These are phyloP conservation scores for Pseudocercospora cruenta DNA, from an alignment of 2,329 filamentous ascomycete genomes.

Conservation along the genomic window DNA sequence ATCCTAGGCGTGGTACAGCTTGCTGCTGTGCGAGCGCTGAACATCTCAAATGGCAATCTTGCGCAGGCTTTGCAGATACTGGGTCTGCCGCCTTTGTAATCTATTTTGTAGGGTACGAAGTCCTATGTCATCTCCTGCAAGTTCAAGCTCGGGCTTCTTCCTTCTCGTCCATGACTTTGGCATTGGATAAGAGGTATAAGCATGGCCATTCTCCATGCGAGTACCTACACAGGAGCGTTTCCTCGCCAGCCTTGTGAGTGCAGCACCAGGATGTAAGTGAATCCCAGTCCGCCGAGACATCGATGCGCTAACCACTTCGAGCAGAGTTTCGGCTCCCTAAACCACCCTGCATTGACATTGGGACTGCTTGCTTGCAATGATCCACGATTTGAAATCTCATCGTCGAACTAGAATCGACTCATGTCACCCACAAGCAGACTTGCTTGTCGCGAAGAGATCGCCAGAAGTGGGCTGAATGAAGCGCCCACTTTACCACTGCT, in stretches of 20 bases:
- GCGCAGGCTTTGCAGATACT: slow-evolving; percentile 17
- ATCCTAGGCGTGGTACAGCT: slow-evolving; percentile 16
- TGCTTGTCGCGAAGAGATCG: not conserved
- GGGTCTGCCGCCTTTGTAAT: slow-evolving; percentile 1
- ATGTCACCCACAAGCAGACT: not conserved
- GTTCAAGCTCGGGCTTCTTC: not conserved
- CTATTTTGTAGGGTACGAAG: not conserved
- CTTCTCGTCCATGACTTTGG: not conserved
- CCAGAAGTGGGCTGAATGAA: not conserved
- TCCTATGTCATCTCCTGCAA: not conserved
- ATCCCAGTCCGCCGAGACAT: not conserved
- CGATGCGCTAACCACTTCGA: not conserved
- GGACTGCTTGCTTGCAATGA: not conserved
- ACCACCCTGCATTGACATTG: not conserved
- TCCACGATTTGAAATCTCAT: not conserved
- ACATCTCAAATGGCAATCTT: slow-evolving; percentile 24
- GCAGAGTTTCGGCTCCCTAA: not conserved
- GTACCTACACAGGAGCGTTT: too few relatives aligned
- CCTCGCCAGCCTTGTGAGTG: too few relatives aligned
- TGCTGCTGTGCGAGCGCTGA: slow-evolving; percentile 24
- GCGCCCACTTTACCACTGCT: too few relatives aligned
- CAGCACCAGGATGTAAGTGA: not conserved
- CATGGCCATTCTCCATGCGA: not conserved
- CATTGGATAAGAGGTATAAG: not conserved
- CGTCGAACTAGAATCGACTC: not conserved